Conservation (phyloP, 768 basidiomycete species). For the Infundibulicybe gibba region DNA sequence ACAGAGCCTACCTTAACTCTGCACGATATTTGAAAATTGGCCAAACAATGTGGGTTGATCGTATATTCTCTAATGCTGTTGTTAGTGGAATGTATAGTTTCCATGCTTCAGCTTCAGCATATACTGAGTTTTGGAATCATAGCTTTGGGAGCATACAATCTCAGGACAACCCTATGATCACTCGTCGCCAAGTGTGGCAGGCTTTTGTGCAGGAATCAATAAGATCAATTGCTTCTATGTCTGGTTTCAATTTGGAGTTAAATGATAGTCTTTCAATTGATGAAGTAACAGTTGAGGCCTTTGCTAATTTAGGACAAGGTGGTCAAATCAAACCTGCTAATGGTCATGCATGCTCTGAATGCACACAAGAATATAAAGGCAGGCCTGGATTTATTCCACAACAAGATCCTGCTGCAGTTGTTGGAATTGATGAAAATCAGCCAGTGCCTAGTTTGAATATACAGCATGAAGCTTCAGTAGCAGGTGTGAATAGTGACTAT, state of each 20-base stretch:
- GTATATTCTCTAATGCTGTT: conserved; percentile 7
- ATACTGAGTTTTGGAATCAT: conserved; percentile 11
- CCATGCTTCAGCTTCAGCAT: conserved; percentile 11
- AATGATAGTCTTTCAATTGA: background rate
- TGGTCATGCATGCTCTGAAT: no score
- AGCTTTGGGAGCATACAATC: background rate
- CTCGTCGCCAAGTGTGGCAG: conserved; percentile 8
- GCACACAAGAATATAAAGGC: no score
- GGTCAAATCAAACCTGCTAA: no score
- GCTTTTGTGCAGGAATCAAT: conserved; percentile 11
- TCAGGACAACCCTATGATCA: background rate
- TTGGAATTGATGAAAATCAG: no score
- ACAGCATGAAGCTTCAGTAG: no score
- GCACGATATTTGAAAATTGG: conserved; percentile 12
- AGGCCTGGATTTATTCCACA: no score
- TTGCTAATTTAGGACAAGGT: no score
- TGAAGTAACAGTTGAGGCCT: no score
- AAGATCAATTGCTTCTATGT: conserved; percentile 1
- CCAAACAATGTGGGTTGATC: conserved; percentile 9
- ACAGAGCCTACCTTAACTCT: conserved; percentile 6
- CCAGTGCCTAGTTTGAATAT: no score
- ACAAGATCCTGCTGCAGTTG: no score
- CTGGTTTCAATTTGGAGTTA: conserved; percentile 1
- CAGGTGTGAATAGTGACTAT: no score
- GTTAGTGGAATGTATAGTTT: conserved; percentile 10